These are phyloP conservation scores for Lachnellula hyalina DNA, from an alignment of 2,329 filamentous ascomycete genomes.

Conservation along the genomic window DNA sequence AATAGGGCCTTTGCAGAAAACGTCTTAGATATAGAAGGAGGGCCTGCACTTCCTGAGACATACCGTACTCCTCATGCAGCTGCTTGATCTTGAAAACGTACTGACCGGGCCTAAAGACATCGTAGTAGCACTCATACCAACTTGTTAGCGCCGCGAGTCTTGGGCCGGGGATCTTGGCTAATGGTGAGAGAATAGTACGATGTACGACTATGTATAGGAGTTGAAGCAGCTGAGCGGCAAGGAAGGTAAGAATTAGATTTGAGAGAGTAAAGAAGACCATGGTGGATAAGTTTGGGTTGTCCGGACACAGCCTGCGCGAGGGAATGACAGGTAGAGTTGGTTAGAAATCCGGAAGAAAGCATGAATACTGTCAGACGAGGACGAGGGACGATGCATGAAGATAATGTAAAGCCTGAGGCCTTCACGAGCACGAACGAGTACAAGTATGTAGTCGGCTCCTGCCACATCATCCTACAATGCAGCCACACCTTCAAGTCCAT, in stretches of 20 bases:
- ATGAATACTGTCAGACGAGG: too few relatives aligned
- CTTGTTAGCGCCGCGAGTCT: constrained; percentile 8
- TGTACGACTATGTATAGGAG: background rate
- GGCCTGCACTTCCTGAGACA: background rate
- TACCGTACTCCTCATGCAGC: background rate
- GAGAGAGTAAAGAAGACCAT: background rate
- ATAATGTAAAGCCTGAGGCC: too few relatives aligned
- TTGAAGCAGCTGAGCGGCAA: background rate
- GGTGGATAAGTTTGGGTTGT: background rate
- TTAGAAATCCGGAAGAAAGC: too few relatives aligned
- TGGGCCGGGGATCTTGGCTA: constrained; percentile 16
- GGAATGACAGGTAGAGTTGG: too few relatives aligned
- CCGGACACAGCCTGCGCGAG: too few relatives aligned
- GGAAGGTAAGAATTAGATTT: background rate
- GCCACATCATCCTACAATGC: too few relatives aligned
- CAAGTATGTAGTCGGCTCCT: too few relatives aligned
- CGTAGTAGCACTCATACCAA: constrained; percentile 3
- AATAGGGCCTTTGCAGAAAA: background rate
- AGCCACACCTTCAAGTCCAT: too few relatives aligned
- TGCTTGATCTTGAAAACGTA: constrained; percentile 1
- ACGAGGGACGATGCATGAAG: too few relatives aligned
- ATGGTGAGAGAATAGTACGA: constrained; percentile 5
- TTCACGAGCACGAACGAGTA: too few relatives aligned
- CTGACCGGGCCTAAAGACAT: background rate
- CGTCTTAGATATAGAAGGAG: background rate